phyloP scores from a whole-genome alignment of 352 stramenopile species.

The Peronospora tabacina region DNA sequence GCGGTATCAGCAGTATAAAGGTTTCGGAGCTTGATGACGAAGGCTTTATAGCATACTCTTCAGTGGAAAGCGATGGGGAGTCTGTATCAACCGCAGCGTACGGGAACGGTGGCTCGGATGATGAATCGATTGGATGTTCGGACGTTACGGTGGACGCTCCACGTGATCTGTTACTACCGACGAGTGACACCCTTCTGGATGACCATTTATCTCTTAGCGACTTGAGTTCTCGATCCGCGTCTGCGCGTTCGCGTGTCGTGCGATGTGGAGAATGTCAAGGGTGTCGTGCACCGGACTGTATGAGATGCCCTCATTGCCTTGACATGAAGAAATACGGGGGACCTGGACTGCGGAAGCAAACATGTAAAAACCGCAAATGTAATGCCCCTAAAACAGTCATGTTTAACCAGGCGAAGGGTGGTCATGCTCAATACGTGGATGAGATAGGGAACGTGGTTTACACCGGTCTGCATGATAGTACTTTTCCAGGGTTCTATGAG shows the following conservation, averaged over 20 bases:
- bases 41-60: constrained; percentile 36
- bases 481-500: constrained; percentile 30
- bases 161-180: constrained; percentile 31
- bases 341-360: constrained; percentile 71
- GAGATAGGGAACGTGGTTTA: constrained; percentile 38
- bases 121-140: constrained; percentile 26
- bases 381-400: constrained; percentile 60
- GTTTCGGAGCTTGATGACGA: constrained; percentile 41
- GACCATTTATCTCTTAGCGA: constrained; percentile 36
- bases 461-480: constrained; percentile 20
- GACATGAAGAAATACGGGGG: constrained; percentile 86
- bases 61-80: constrained; percentile 48
- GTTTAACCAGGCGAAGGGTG: constrained; percentile 54
- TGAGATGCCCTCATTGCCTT: constrained; percentile 68
- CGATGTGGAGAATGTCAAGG: constrained; percentile 67
- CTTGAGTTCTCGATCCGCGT: constrained; percentile 28
- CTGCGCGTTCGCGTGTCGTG: constrained; percentile 52
- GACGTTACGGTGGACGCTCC: constrained; percentile 29
- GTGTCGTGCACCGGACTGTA: constrained; percentile 60
- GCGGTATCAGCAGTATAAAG: constrained; percentile 27
- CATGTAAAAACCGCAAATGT: constrained; percentile 72
- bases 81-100: constrained; percentile 28
- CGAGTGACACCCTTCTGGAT: constrained; percentile 30
- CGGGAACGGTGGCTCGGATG: constrained; percentile 21
- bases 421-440: constrained; percentile 45